phyloP scores from a whole-genome alignment of 495 filamentous ascomycete genomes.

The Aspergillus steynii region DNA sequence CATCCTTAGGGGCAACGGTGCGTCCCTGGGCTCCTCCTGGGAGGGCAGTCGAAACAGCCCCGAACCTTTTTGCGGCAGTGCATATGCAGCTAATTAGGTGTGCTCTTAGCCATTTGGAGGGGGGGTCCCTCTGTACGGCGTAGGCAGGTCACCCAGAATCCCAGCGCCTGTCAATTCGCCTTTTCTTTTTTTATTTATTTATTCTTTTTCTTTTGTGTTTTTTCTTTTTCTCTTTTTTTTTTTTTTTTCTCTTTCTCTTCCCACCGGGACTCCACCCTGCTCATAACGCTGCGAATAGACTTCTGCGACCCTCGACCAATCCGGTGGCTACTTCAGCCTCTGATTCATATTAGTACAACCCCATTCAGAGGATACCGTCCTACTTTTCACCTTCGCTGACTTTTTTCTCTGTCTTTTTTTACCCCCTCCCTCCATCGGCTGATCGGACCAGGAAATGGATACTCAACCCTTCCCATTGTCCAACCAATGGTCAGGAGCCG shows the following conservation, averaged over 20 bases:
- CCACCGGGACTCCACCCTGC: slow-evolving; percentile 11
- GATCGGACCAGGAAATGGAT: not conserved
- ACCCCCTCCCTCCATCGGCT: not conserved
- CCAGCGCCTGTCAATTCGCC: slow-evolving; percentile 8
- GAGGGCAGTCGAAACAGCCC: slow-evolving; percentile 9
- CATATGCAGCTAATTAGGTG: slow-evolving; percentile 15
- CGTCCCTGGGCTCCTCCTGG: slow-evolving; percentile 10
- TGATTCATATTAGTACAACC: slow-evolving; percentile 3
- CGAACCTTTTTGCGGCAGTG: slow-evolving; percentile 16
- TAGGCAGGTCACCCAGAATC: too few species aligned
- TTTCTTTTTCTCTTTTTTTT: not conserved
- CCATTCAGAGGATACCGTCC: not conserved
- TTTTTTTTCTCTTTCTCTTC: not conserved
- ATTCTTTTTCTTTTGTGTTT: not conserved
- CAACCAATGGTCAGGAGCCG: not conserved
- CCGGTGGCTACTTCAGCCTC: not conserved
- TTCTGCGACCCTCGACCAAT: slow-evolving; percentile 4
- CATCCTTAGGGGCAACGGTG: not conserved
- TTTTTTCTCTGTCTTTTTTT: not conserved
- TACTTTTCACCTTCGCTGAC: not conserved
- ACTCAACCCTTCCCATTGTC: not conserved
- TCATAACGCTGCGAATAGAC: slow-evolving; percentile 14
- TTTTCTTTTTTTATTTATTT: not conserved
- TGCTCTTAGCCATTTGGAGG: slow-evolving; percentile 7
- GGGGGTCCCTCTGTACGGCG: not conserved